Evolutionary conservation across 495 filamentous ascomycete genomes (phyloP), one percentile per base, ranked within the genome.

Genomic region (Hypoxylon fuscum): DNA sequence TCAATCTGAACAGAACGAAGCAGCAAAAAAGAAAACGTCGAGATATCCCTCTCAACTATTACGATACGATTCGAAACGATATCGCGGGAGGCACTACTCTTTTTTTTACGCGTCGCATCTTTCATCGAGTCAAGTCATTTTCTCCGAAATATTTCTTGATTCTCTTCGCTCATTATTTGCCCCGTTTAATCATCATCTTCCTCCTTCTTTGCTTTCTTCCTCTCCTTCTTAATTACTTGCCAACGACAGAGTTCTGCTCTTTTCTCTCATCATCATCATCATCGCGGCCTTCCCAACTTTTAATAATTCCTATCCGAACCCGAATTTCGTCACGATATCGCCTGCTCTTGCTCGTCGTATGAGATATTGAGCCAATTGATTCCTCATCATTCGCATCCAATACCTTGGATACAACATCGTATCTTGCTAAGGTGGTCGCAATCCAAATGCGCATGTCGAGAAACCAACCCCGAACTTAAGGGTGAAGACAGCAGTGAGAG

Each of bases 401-500:
- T 37, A 29, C 55, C 41, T 45, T 20, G 29, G 58, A 34, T 44
- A 54, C 49, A 55, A 52, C 20, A 17, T 49, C 37, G 43, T 51
- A 56, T 62, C 59, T 55, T 23, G 32, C 12, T 0, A 27, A 37
- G 43, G 45, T 51, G 29, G 53, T 56, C 34, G 45, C 41, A 62
- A 60, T 59, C 40, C 47, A 62, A 34, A 68, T 62, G 69, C 66
- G 66, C 69, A 72, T 68, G 64, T 63, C 52, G 54, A 68, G 8
- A 60, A 51, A 22, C 9, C 42, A n/a, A 15, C 27, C 47, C 40
- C 51, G 21, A 31, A 44, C 11, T 58, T 42, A 40, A 65, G 60
- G 69, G 69, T 68, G 64, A 72, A 68, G 63, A 64, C 66, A 66
- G 64, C 40, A 48, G 62, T 32, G 45, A 67, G 53, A 54, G 49